Evolutionary conservation across 768 basidiomycete species (phyloP).

Genomic region (Boletus eberwhitei): DNA sequence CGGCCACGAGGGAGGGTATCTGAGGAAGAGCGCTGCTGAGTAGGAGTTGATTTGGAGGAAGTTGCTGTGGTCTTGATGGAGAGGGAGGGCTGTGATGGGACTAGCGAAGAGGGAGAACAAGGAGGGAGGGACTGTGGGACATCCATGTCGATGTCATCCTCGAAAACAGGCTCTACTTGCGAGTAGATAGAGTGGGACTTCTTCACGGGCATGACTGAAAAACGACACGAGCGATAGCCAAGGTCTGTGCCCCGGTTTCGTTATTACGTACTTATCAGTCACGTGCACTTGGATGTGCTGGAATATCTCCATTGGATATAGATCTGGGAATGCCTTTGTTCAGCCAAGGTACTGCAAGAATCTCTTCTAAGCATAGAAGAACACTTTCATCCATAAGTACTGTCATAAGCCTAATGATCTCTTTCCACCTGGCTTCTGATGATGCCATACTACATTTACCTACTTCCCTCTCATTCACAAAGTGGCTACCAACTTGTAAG

Average conservation of each 20-base stretch:
- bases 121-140: not conserved
- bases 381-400: not conserved
- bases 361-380: not conserved
- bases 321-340: no score
- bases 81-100: constrained; percentile 9
- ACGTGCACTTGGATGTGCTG: constrained; percentile 6
- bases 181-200: constrained; percentile 15
- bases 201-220: constrained; percentile 25
- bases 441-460: constrained; percentile 1
- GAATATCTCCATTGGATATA: no score
- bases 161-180: constrained; percentile 27
- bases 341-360: not conserved
- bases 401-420: not conserved
- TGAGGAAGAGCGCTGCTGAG: constrained; percentile 21
- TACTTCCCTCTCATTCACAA: constrained; percentile 2
- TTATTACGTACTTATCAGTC: constrained; percentile 12
- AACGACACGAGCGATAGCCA: constrained; percentile 11
- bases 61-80: constrained; percentile 16
- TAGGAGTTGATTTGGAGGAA: constrained; percentile 5
- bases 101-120: not conserved
- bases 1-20: constrained; percentile 7
- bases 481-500: not conserved
- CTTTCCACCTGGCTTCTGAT: not conserved
- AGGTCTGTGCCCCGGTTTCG: constrained; percentile 13
- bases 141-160: constrained; percentile 38